phyloP scores from a whole-genome alignment of 140 eudicot genomes.

The Artemisia princeps region DNA sequence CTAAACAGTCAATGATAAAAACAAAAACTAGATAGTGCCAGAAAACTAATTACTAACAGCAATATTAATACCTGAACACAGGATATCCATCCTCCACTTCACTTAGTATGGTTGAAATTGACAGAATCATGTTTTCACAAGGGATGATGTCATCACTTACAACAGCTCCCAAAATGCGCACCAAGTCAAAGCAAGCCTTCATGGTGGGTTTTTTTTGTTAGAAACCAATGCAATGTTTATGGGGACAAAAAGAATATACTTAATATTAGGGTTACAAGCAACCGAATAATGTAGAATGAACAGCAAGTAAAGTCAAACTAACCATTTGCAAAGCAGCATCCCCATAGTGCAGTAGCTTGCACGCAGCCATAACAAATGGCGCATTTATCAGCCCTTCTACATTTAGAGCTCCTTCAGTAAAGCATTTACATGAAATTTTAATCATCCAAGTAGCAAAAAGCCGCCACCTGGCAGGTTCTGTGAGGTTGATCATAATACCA shows the following conservation, averaged over 20 bases:
- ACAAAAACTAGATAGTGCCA: slow-evolving; percentile 5
- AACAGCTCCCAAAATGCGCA: slow-evolving; percentile 58
- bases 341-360: slow-evolving; percentile 65
- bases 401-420: slow-evolving; percentile 86
- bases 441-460: slow-evolving; percentile 74
- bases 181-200: slow-evolving; percentile 92
- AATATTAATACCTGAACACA: slow-evolving; percentile 54
- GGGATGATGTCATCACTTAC: slow-evolving; percentile 57
- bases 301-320: slow-evolving; percentile 26
- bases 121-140: slow-evolving; percentile 51
- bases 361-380: slow-evolving; percentile 67
- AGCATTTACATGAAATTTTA: slow-evolving; percentile 61
- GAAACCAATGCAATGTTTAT: slow-evolving; percentile 15
- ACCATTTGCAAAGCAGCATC: slow-evolving; percentile 88
- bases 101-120: slow-evolving; percentile 51
- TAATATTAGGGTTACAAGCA: slow-evolving; percentile 9
- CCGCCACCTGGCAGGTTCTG: slow-evolving; percentile 72
- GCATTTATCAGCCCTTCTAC: slow-evolving; percentile 69
- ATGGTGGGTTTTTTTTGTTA: slow-evolving; percentile 25
- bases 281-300: slow-evolving; percentile 22
- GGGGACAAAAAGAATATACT: not conserved
- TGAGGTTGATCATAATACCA: slow-evolving; percentile 69
- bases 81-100: slow-evolving; percentile 50
- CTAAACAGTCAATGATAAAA: not conserved
- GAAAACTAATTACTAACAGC: slow-evolving; percentile 10